phyloP scores from a whole-genome alignment of 2,329 filamentous ascomycete genomes.

The Arachnopeziza araneosa region DNA sequence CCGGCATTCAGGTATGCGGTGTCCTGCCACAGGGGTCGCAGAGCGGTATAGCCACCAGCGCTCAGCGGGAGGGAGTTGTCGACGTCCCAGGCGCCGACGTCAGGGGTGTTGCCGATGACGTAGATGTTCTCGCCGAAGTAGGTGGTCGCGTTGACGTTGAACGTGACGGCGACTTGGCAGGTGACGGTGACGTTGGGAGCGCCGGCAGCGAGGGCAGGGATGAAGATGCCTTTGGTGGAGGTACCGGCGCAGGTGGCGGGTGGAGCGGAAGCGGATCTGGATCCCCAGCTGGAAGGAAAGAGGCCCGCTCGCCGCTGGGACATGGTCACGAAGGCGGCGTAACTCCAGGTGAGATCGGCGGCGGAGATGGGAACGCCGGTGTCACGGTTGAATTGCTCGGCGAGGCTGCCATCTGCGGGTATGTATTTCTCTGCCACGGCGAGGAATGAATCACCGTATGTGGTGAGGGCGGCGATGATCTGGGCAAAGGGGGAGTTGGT shows the following conservation, averaged over 20 bases:
- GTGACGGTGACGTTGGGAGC: slow-evolving; percentile 24
- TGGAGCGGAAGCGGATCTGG: slow-evolving; percentile 37
- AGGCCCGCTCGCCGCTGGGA: slow-evolving; percentile 48
- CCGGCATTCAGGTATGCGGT: slow-evolving; percentile 37
- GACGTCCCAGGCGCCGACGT: slow-evolving; percentile 39
- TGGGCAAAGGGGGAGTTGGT: slow-evolving; percentile 47
- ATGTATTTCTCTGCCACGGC: slow-evolving; percentile 44
- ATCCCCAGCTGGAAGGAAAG: slow-evolving; percentile 51
- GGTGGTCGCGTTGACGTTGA: slow-evolving; percentile 42
- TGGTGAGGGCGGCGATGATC: slow-evolving; percentile 50
- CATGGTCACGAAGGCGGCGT: slow-evolving; percentile 62
- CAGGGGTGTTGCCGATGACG: slow-evolving; percentile 37
- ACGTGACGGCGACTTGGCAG: slow-evolving; percentile 35
- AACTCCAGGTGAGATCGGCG: slow-evolving; percentile 67
- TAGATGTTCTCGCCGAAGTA: slow-evolving; percentile 44
- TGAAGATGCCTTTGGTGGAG: slow-evolving; percentile 45
- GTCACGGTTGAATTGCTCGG: slow-evolving; percentile 60
- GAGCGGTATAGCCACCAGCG: slow-evolving; percentile 37
- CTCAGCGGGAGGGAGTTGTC: slow-evolving; percentile 31
- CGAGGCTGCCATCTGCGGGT: slow-evolving; percentile 51
- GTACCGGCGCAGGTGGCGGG: slow-evolving; percentile 44
- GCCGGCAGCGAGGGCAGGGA: slow-evolving; percentile 40
- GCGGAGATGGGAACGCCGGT: slow-evolving; percentile 54
- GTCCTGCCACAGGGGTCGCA: slow-evolving; percentile 41
- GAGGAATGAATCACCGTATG: slow-evolving; percentile 56